Percentiles rank a stretch among this genome's conserved stretches.
These are phyloP conservation scores for Solanum ossicruentum DNA, from an alignment of 257 asterid genomes.

Conservation along the genomic window DNA sequence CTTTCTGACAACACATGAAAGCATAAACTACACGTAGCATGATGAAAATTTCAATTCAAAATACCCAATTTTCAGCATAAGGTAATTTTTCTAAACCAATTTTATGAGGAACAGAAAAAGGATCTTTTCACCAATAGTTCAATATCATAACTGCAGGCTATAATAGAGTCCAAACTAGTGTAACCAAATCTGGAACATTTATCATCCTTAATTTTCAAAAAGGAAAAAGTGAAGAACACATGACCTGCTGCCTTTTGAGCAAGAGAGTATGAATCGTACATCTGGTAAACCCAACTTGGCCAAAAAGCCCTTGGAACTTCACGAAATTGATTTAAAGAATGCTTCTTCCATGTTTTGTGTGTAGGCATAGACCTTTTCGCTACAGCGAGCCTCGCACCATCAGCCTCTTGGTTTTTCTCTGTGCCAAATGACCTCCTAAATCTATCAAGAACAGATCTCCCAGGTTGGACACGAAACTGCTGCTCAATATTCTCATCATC, in stretches of 20 bases:
- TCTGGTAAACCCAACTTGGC: conserved; percentile 91
- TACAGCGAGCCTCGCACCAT: conserved; percentile 11
- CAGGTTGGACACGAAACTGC: conserved; percentile 13
- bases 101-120: not conserved
- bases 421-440: conserved; percentile 17
- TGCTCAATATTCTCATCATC: conserved; percentile 60
- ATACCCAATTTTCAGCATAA: not conserved
- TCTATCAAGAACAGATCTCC: conserved; percentile 26
- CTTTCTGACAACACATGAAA: not conserved
- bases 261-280: conserved; percentile 78
- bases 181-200: not conserved
- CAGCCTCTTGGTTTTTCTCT: conserved; percentile 19
- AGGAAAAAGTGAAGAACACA: not conserved
- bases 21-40: not conserved
- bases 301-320: conserved; percentile 75
- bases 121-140: not conserved
- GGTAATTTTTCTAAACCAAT: not conserved
- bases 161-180: not conserved
- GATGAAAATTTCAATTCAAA: not conserved
- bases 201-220: not conserved
- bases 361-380: conserved; percentile 22
- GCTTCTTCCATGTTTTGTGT: conserved; percentile 23
- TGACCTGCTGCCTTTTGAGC: conserved; percentile 88
- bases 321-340: conserved; percentile 35
- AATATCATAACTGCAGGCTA: not conserved